Base-by-base conservation (phyloP, 257 asterid genomes). In the Striga asiatica region DNA sequence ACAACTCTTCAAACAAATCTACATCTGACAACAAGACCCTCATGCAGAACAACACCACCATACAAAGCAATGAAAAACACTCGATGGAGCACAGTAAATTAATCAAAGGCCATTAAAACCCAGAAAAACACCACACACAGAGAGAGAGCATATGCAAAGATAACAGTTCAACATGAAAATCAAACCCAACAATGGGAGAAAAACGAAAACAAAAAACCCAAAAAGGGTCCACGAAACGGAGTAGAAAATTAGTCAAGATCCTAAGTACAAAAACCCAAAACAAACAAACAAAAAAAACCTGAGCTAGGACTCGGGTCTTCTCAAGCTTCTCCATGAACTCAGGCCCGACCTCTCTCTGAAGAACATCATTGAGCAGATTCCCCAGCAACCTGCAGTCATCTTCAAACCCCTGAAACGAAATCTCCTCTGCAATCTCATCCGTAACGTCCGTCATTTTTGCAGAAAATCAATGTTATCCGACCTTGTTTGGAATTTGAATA, bases 401-500 rank as follows among this genome's bases (percentile, higher is more conserved):
- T 46, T 91, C 98, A 64, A 78, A 91, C 37, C 95, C 83, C 69
- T 80, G 96, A 31, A 84, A 82, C 61, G 95, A 88, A 43, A 87
- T 84, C 59, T 91, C 98, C 72, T 91, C 98, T 1, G 94, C 95
- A 62, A 91, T 80, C 58, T 87, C 98, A 66, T 91, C 98, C 5
- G 96, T 91, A 22, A 80, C 77, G 41, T 91, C 98, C 66, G 96
- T 77, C 96, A 91, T 89, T 42, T 3, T 4, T 28, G 38, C 13
- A 11, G 41, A 13, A 16, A 20, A 32, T 8, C 38, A 14, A 7
- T 2, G 51, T 23, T 11, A 24, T n/a, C 20, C 5, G 35, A 41
- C 50, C 6, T 6, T 37, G 9, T 5, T 29, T 5, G 5, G 35
- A 39, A 20, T 22, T 31, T 10, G 21, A 41, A 23, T 23, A 58